Conservation (phyloP, 2,329 filamentous ascomycete genomes). For the Aureobasidium sp. region DNA sequence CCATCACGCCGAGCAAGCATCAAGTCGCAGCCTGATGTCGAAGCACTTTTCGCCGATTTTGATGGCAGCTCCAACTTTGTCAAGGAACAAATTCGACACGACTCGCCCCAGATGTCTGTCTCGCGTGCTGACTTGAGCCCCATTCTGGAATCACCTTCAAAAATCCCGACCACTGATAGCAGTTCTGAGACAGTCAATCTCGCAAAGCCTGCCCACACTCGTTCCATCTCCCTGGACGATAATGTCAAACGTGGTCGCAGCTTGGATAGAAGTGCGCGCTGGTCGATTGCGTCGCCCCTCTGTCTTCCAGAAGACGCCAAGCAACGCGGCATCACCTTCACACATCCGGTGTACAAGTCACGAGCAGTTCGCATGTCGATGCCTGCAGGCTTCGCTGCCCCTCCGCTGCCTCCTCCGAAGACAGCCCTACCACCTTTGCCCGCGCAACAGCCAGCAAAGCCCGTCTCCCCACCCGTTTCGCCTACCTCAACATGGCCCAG, state of each 20-base stretch:
- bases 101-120: conserved; percentile 6
- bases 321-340: conserved; percentile 2
- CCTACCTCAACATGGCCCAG: conserved; percentile 21
- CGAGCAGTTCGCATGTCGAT: conserved; percentile 7
- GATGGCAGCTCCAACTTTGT: conserved; percentile 1
- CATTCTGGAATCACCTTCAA: conserved; percentile 11
- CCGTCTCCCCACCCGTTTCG: conserved; percentile 30
- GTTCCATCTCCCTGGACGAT: not conserved
- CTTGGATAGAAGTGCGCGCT: conserved; percentile 18
- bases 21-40: conserved; percentile 8
- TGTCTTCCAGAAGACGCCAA: conserved; percentile 8
- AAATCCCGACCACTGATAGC: not conserved
- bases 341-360: not conserved
- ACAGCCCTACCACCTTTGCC: conserved; percentile 9
- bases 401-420: conserved; percentile 15
- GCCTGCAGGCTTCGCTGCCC: conserved; percentile 14
- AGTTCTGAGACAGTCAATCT: not conserved
- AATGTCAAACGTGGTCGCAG: not conserved
- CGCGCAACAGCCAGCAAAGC: not conserved
- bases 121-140: conserved; percentile 1
- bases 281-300: conserved; percentile 24
- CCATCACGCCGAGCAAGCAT: not conserved
- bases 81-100: conserved; percentile 8
- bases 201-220: not conserved
- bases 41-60: conserved; percentile 14